Percentiles rank a stretch among this genome's conserved stretches.
phyloP scores from a whole-genome alignment of 108 stramenopile species.

The Discostella pseudostelligera region DNA sequence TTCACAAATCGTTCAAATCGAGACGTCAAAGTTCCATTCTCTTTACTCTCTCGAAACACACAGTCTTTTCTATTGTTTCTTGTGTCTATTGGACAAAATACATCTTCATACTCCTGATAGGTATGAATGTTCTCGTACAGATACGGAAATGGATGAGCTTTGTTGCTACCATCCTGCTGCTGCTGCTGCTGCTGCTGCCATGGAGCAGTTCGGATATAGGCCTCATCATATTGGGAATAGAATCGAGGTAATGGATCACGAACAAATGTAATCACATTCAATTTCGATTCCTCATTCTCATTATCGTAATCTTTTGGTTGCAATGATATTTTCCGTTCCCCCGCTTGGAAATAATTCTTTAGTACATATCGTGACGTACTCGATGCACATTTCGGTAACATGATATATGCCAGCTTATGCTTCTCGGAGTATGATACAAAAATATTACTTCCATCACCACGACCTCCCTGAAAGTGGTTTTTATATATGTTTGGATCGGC shows the following conservation, averaged over 20 bases:
- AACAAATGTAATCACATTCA: conserved; percentile 33
- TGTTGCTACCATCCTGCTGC: neutral
- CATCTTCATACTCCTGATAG: conserved; percentile 11
- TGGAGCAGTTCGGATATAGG: conserved; percentile 11
- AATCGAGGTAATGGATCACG: conserved; percentile 29
- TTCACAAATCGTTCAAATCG: conserved; percentile 40
- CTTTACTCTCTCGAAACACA: conserved; percentile 9
- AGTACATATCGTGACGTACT: conserved; percentile 35
- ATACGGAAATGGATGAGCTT: conserved; percentile 12
- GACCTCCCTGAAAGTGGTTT: conserved; percentile 12
- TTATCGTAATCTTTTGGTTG: conserved; percentile 2
- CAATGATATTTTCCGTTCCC: conserved; percentile 15
- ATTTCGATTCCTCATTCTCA: neutral
- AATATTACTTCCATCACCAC: conserved; percentile 13
- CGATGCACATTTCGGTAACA: conserved; percentile 41
- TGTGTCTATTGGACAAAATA: conserved; percentile 2
- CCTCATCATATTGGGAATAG: conserved; percentile 24
- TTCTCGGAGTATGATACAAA: conserved; percentile 28
- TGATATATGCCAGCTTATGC: conserved; percentile 30
- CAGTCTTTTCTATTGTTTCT: conserved; percentile 23
- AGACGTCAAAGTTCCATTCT: conserved; percentile 43
- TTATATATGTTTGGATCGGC: conserved; percentile 29
- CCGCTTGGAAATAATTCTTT: conserved; percentile 27
- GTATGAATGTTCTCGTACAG: neutral
- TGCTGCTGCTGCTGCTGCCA: conserved; percentile 4